These are phyloP conservation scores for Ascochyta koolunga DNA, from an alignment of 2,329 filamentous ascomycete genomes.

Conservation along the genomic window DNA sequence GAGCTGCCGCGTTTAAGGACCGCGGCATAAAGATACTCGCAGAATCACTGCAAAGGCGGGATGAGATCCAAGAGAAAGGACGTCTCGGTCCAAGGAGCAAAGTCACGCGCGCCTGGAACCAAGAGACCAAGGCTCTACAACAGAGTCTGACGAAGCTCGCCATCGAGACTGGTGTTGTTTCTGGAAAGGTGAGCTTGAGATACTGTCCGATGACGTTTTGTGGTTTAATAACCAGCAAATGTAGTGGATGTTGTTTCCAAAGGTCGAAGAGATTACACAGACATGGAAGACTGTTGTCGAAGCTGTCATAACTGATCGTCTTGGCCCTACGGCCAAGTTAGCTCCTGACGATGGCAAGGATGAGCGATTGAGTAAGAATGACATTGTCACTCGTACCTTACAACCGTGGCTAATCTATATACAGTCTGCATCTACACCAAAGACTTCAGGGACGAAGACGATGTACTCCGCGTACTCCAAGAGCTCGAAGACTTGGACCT, in stretches of 20 bases:
- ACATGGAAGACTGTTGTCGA: conserved; percentile 71
- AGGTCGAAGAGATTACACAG: conserved; percentile 60
- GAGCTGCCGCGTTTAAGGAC: conserved; percentile 58
- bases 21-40: conserved; percentile 63
- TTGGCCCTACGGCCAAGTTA: conserved; percentile 77
- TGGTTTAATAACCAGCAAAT: background rate
- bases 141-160: conserved; percentile 67
- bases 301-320: conserved; percentile 69
- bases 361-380: conserved; percentile 55
- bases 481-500: conserved; percentile 63
- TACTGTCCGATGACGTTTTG: background rate
- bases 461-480: conserved; percentile 71
- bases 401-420: background rate
- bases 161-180: conserved; percentile 61
- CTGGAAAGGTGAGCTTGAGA: conserved; percentile 66
- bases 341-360: conserved; percentile 58
- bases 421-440: conserved; percentile 72
- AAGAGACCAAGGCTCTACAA: conserved; percentile 54
- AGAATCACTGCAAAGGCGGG: conserved; percentile 54
- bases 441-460: conserved; percentile 72
- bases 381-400: background rate
- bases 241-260: conserved; percentile 77
- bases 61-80: conserved; percentile 59
- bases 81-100: conserved; percentile 53
- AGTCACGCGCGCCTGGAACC: conserved; percentile 49